A percentile compares a stretch with the other conserved stretches of the same genome.
Conservation (phyloP, 2,329 filamentous ascomycete species). For the Podosphaera xanthii region DNA sequence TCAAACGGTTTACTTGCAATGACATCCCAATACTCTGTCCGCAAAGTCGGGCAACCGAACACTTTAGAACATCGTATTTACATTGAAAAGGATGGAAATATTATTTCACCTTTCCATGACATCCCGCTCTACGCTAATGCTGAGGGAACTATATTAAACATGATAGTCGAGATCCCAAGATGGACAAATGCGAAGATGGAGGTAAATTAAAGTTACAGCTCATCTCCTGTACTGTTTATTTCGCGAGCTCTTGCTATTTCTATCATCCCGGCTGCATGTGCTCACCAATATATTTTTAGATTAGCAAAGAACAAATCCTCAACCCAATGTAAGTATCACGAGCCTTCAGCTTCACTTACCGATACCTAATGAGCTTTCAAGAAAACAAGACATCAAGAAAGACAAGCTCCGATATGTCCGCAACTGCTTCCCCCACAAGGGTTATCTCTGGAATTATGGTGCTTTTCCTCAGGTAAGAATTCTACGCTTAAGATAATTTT, state of each 20-base stretch:
- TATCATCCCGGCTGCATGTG: background rate
- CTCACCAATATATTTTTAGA: constrained; percentile 30
- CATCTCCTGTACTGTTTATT: constrained; percentile 5
- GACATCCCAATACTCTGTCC: constrained; percentile 40
- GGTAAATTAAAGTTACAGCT: constrained; percentile 26
- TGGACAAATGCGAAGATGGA: constrained; percentile 99
- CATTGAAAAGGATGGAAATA: constrained; percentile 91
- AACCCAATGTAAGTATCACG: constrained; percentile 4
- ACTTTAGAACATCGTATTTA: constrained; percentile 94
- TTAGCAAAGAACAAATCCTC: constrained; percentile 93
- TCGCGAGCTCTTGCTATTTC: background rate
- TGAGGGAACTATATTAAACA: constrained; percentile 92
- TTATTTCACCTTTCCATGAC: constrained; percentile 92
- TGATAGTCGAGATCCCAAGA: constrained; percentile 97
- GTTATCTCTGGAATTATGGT: constrained; percentile 99
- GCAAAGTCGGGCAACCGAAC: constrained; percentile 76
- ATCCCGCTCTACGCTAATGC: constrained; percentile 94
- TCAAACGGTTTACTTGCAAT: constrained; percentile 7
- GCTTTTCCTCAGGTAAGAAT: constrained; percentile 77
- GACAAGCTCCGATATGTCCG: constrained; percentile 97
- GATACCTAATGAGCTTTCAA: constrained; percentile 17
- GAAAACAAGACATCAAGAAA: constrained; percentile 98
- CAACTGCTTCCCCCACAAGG: constrained; percentile 99
- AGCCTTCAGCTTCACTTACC: background rate
- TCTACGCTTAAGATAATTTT: background rate